Conservation (phyloP, 768 basidiomycete species). For the Amyloporia xantha region DNA sequence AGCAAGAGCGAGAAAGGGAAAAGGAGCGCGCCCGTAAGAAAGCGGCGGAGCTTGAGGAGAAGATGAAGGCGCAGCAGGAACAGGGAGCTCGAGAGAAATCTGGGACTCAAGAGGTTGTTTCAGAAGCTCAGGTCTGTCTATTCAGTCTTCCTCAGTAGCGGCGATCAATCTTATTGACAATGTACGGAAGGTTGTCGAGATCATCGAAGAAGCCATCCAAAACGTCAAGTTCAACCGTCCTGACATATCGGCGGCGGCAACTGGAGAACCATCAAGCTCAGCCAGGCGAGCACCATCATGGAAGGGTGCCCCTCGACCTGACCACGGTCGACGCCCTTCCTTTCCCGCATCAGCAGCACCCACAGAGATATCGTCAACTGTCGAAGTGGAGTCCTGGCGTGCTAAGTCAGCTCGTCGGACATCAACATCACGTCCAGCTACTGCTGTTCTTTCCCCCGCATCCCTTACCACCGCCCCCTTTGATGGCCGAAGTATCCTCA, state of each 20-base stretch:
- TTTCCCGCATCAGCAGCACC: conserved; percentile 6
- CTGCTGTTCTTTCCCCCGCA: conserved; percentile 23
- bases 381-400: conserved; percentile 62
- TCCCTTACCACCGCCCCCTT: conserved; percentile 19
- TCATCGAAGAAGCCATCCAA: conserved; percentile 43
- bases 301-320: conserved; percentile 22
- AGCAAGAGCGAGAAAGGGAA: conserved; percentile 74
- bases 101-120: background rate
- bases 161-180: conserved; percentile 15
- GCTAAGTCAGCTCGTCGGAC: conserved; percentile 35
- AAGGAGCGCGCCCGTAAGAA: conserved; percentile 77
- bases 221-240: too few species aligned
- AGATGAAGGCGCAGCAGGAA: conserved; percentile 38
- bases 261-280: background rate
- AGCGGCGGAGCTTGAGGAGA: conserved; percentile 68
- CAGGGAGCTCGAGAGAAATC: conserved; percentile 10
- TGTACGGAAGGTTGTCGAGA: conserved; percentile 34
- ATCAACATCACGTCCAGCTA: conserved; percentile 23
- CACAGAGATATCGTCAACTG: conserved; percentile 24
- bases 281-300: conserved; percentile 26
- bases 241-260: background rate
- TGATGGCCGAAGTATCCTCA: conserved; percentile 28
- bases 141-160: background rate
- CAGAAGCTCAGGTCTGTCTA: conserved; percentile 16
- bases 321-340: conserved; percentile 20